Evolutionary conservation across 2,329 filamentous ascomycete genomes (phyloP), one percentile per base, ranked within the genome.

Genomic region (Pseudopithomyces maydicus): DNA sequence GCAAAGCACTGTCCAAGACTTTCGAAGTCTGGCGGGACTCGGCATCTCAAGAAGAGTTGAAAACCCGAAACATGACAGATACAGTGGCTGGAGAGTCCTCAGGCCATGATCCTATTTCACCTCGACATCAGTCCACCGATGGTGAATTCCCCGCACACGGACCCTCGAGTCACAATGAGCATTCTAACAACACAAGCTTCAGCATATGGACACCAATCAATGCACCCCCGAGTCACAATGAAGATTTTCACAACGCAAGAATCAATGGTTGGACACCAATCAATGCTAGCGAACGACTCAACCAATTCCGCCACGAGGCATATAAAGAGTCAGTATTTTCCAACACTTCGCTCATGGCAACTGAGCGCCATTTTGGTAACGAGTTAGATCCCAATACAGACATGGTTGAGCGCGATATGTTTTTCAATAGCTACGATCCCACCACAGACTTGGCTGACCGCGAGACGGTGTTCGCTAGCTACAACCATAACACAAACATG

Each of bases 21-120:
- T 41, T 50, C 15, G 35, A 50, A 19, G 39, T 39, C 14, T 50
- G 47, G 47, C 33, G 35, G 2, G 47, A 50, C 35, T n/a, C 46
- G 5, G 17, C 6, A 11, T 12, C 35, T 22, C 14, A 47, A 8
- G 12, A 36, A 11, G 44, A 36, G 44, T 8, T 11, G 2, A 12
- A 14, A 7, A 3, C 15, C 12, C n/a, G 10, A 19, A n/a, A 19
- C 38, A 8, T 15, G 4, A 10, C n/a, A 17, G n/a, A 10, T 19
- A 17, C n/a, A 17, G n/a, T 10, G n/a, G 15, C 38, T 41, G 11
- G 4, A 10, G n/a, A 17, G 15, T 41, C 38, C n/a, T 35, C 47
- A 17, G 22, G 20, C 47, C 15, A 6, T 14, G 12, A 20, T 15
- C 19, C 14, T 12, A 1, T 6, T 26, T 33, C 23, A 47, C 14